Evolutionary conservation across 2,329 filamentous ascomycete species (phyloP).

Genomic region (Furcasterigmium furcatum): DNA sequence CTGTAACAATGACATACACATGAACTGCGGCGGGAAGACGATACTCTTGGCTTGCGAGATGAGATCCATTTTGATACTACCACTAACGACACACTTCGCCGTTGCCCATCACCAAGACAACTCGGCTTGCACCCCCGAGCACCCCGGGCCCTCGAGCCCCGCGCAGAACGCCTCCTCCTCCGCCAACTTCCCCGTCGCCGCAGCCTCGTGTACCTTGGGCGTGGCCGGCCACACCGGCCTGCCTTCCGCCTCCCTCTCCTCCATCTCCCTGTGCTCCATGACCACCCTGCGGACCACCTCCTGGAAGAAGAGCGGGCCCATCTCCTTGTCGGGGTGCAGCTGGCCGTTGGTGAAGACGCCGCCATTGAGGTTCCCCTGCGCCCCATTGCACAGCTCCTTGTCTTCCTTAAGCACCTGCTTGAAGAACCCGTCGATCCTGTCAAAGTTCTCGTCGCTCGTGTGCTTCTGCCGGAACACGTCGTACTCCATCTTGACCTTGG

Average conservation of each 20-base stretch:
- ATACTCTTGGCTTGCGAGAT: too few species aligned
- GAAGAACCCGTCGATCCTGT: slow-evolving; percentile 42
- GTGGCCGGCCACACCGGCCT: slow-evolving; percentile 26
- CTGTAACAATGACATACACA: too few species aligned
- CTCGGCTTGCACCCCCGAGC: slow-evolving; percentile 7
- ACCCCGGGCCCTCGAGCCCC: slow-evolving; percentile 13
- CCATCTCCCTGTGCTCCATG: slow-evolving; percentile 18
- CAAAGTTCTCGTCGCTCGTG: slow-evolving; percentile 42
- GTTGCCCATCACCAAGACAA: slow-evolving; percentile 11
- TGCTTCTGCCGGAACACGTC: slow-evolving; percentile 48
- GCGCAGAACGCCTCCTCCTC: slow-evolving; percentile 24
- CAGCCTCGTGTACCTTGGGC: slow-evolving; percentile 14
- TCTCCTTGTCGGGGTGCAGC: slow-evolving; percentile 51
- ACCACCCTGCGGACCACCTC: slow-evolving; percentile 19
- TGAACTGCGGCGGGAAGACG: too few species aligned
- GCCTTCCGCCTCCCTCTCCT: slow-evolving; percentile 15
- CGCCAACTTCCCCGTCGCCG: slow-evolving; percentile 18
- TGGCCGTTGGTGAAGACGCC: slow-evolving; percentile 49
- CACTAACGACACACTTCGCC: not conserved
- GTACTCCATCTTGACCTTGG: slow-evolving; percentile 40
- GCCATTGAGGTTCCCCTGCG: slow-evolving; percentile 46
- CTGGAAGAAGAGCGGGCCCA: slow-evolving; percentile 45
- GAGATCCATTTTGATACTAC: not conserved
- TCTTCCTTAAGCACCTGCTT: slow-evolving; percentile 49
- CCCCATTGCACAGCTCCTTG: slow-evolving; percentile 44